These are phyloP conservation scores for Didymella pinodella DNA, from an alignment of 2,329 filamentous ascomycete species.

Conservation along the genomic window DNA sequence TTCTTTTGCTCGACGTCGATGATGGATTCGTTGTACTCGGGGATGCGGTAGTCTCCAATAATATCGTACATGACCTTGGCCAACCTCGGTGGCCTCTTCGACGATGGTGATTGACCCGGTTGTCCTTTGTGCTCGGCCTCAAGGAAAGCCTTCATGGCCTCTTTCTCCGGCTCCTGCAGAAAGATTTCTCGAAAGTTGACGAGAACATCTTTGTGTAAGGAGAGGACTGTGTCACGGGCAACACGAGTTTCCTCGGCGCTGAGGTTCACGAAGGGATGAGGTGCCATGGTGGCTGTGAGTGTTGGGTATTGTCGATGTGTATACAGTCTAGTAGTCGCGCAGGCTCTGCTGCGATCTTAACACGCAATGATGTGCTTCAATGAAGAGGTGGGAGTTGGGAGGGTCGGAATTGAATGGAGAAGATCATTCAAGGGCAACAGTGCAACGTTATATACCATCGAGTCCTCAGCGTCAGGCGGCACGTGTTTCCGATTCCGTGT, in stretches of 20 bases:
- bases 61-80: conserved; percentile 66
- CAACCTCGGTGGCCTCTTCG: conserved; percentile 58
- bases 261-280: conserved; percentile 65
- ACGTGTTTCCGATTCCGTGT: conserved; percentile 20
- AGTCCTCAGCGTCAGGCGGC: not conserved
- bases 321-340: not conserved
- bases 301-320: not conserved
- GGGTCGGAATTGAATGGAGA: not conserved
- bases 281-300: conserved; percentile 41
- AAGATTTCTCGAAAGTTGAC: conserved; percentile 61
- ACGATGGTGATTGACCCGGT: conserved; percentile 49
- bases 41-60: conserved; percentile 60
- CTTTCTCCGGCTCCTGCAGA: conserved; percentile 60
- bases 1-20: conserved; percentile 57
- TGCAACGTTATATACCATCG: conserved; percentile 6
- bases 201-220: conserved; percentile 47
- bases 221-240: conserved; percentile 60
- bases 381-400: not conserved
- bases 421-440: not conserved
- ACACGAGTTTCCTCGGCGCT: conserved; percentile 62
- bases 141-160: conserved; percentile 58
- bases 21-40: conserved; percentile 63
- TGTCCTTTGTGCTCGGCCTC: conserved; percentile 55
- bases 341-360: not conserved
- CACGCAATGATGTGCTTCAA: not conserved